A percentile compares a stretch with the other conserved stretches of the same genome.
Conservation (phyloP, 2,329 filamentous ascomycete genomes). For the Bisporella sp. region DNA sequence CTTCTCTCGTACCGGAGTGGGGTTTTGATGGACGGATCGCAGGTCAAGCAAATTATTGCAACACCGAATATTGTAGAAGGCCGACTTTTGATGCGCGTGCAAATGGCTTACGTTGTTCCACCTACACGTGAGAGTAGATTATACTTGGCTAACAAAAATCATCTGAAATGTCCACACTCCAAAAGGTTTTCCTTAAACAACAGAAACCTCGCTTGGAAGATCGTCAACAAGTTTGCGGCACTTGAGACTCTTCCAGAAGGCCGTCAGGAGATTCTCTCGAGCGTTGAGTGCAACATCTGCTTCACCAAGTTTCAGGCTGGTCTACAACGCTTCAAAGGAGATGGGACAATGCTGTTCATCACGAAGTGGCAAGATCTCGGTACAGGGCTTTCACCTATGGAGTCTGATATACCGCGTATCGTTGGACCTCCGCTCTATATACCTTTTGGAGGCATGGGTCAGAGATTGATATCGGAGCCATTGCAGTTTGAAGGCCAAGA, state of each 20-base stretch:
- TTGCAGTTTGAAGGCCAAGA: not conserved
- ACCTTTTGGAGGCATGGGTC: not conserved
- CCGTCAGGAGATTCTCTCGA: slow-evolving; percentile 1
- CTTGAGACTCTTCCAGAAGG: not conserved
- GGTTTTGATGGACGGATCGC: slow-evolving; percentile 1
- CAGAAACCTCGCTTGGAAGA: not conserved
- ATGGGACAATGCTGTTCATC: slow-evolving; percentile 3
- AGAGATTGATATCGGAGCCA: not conserved
- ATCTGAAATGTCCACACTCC: not conserved
- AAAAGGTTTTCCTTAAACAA: not conserved
- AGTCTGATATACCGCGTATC: slow-evolving; percentile 2
- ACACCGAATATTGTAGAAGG: slow-evolving; percentile 8
- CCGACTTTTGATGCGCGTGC: slow-evolving; percentile 7
- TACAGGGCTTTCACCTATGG: slow-evolving; percentile 6
- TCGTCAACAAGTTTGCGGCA: not conserved
- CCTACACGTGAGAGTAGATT: not conserved
- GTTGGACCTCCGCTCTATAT: not conserved
- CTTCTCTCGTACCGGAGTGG: slow-evolving; percentile 8
- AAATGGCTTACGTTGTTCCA: slow-evolving; percentile 5
- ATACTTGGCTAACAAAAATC: not conserved
- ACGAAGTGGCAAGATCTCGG: slow-evolving; percentile 11
- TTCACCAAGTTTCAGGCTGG: slow-evolving; percentile 4
- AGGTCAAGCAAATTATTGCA: slow-evolving; percentile 6
- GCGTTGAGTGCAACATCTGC: slow-evolving; percentile 2
- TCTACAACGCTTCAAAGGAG: slow-evolving; percentile 1